phyloP scores from a whole-genome alignment of 768 basidiomycete genomes.

The Ramaria sp. region DNA sequence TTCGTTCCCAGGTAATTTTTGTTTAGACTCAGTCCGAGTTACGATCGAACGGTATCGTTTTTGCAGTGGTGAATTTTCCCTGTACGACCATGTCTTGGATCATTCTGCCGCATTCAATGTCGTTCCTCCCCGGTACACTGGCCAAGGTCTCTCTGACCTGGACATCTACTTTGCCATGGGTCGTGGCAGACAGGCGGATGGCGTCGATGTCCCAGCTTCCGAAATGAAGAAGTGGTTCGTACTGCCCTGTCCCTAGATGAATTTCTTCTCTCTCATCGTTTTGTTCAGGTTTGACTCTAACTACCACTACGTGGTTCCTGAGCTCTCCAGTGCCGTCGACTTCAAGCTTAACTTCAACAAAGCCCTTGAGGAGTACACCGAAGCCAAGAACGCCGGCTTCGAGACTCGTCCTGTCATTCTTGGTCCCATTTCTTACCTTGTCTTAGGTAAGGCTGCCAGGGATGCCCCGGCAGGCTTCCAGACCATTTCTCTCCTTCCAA shows the following conservation, averaged over 20 bases:
- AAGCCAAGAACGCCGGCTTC: constrained; percentile 86
- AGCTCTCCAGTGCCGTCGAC: constrained; percentile 79
- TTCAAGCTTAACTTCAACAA: constrained; percentile 98
- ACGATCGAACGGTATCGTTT: constrained; percentile 8
- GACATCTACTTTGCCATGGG: constrained; percentile 99
- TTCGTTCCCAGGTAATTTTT: constrained; percentile 74
- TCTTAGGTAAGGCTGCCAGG: constrained; percentile 85
- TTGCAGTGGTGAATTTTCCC: constrained; percentile 89
- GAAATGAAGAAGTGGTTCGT: constrained; percentile 99
- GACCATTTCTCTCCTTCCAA: constrained; percentile 81
- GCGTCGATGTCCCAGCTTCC: constrained; percentile 91
- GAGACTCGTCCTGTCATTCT: constrained; percentile 90
- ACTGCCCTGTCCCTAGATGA: constrained; percentile 4
- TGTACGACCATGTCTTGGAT: constrained; percentile 98
- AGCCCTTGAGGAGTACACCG: constrained; percentile 85
- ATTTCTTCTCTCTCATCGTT: background rate
- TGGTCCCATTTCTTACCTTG: constrained; percentile 91
- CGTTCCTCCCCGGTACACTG: constrained; percentile 88
- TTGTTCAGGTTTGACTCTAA: constrained; percentile 85
- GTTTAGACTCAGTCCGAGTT: background rate
- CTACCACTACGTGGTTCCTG: constrained; percentile 98
- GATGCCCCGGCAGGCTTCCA: constrained; percentile 77
- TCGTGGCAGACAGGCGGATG: constrained; percentile 89
- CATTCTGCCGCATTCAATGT: constrained; percentile 94
- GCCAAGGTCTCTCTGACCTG: constrained; percentile 75